phyloP scores from a whole-genome alignment of 148 eudicot genomes.

The Arctostaphylos glauca region DNA sequence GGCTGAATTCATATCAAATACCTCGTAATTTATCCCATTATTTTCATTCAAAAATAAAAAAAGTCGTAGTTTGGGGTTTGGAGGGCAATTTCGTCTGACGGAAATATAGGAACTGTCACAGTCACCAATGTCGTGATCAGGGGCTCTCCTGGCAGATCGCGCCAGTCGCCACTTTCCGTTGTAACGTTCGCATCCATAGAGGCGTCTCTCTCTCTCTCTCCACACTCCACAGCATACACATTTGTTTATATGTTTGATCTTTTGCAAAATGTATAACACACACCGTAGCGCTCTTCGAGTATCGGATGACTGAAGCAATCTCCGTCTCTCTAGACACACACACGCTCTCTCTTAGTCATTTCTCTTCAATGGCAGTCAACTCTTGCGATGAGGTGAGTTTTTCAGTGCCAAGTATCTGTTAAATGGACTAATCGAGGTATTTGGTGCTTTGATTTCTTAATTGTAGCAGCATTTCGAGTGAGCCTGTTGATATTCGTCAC shows the following conservation, averaged over 20 bases:
- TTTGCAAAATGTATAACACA: neutral
- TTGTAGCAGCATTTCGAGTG: slow-evolving; percentile 1
- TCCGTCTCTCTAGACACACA: slow-evolving; percentile 5
- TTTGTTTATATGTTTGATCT: neutral
- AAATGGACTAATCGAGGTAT: neutral
- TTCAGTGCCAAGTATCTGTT: slow-evolving; percentile 6
- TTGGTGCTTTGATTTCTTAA: neutral
- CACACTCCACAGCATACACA: neutral
- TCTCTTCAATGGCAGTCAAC: slow-evolving; percentile 45
- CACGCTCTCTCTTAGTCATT: neutral
- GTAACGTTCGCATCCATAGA: neutral
- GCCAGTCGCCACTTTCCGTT: slow-evolving; percentile 8
- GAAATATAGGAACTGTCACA: neutral
- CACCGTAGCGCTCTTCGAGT: neutral
- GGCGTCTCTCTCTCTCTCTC: neutral
- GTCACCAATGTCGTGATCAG: slow-evolving; percentile 25
- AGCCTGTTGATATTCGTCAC: neutral
- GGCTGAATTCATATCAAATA: no score
- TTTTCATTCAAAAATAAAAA: no score
- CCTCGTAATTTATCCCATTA: no score
- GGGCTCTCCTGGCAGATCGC: slow-evolving; percentile 32
- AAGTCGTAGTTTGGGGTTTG: neutral
- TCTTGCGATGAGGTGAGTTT: slow-evolving; percentile 48
- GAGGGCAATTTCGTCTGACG: slow-evolving; percentile 8
- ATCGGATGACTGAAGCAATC: slow-evolving; percentile 7